Conservation (phyloP, 352 stramenopile genomes). For the Phytophthora aleatoria region DNA sequence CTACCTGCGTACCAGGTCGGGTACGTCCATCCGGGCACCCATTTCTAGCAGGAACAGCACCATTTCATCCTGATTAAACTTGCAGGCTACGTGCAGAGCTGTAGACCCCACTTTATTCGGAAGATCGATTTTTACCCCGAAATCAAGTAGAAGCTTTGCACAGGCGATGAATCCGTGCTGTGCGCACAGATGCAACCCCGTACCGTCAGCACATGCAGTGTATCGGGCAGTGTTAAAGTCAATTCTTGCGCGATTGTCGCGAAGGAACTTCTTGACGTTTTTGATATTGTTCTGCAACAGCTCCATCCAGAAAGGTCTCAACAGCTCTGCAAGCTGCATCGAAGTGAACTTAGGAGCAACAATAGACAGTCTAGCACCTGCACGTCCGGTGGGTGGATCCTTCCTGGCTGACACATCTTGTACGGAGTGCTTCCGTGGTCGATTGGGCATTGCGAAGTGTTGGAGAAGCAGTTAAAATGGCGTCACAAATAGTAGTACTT, state of each 20-base stretch:
- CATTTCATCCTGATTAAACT: constrained; percentile 45
- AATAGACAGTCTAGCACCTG: not conserved
- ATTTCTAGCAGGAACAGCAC: constrained; percentile 44
- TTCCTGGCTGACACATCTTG: constrained; percentile 5
- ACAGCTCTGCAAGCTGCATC: constrained; percentile 44
- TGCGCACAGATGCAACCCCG: constrained; percentile 56
- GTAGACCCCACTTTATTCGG: constrained; percentile 68
- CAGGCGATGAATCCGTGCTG: constrained; percentile 51
- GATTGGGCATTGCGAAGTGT: constrained; percentile 8
- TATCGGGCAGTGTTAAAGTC: constrained; percentile 52
- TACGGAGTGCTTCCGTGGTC: constrained; percentile 9
- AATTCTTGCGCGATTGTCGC: constrained; percentile 38
- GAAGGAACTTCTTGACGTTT: constrained; percentile 44
- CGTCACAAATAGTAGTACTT: too few relatives aligned
- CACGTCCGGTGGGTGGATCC: constrained; percentile 1
- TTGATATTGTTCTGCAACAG: constrained; percentile 58
- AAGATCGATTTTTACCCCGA: constrained; percentile 39
- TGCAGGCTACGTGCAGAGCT: constrained; percentile 61
- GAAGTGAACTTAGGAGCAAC: constrained; percentile 38
- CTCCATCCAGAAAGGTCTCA: constrained; percentile 61
- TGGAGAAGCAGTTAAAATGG: too few relatives aligned
- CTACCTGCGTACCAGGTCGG: constrained; percentile 42
- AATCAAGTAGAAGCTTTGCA: constrained; percentile 46
- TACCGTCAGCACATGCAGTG: constrained; percentile 46
- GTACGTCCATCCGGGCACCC: constrained; percentile 48